Evolutionary conservation across 495 filamentous ascomycete genomes (phyloP), one percentile per base, ranked within the genome.

Genomic region (Pyrenopolyporus hunteri): DNA sequence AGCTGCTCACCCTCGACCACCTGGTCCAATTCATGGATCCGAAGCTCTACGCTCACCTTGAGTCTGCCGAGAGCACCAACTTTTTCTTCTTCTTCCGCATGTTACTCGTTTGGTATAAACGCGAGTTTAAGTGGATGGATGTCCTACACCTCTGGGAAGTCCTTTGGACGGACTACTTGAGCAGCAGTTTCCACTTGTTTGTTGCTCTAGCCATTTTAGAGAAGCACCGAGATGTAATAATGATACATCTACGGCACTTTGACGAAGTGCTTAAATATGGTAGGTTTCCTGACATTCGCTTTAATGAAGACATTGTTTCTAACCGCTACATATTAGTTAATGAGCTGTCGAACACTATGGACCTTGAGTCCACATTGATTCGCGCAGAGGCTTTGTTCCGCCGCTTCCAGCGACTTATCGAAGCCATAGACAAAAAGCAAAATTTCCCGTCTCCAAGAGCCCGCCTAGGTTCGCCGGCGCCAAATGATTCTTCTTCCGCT

Each of bases 31-130:
- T 98, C 46, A 92, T 98, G 87, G 94, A 98, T 63, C 93, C 94
- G 0, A 89, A 92, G 67, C 85, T 98, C 32, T 98, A 97, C 68
- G 76, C 90, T 7, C 94, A 98, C 69, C 82, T 98, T 0, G 85
- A 96, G 69, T 85, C 82, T 6, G 91, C 93, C 19, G 95, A 98
- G 59, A 91, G 87, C 65, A 98, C 94, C 14, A 98, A 98, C 74
- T 98, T 98, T 75, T 98, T 98, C 74, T 98, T 98, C 80, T 98
- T 98, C 80, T 98, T 98, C 83, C 87, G 94, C 19, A 97, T 97
- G 93, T 79, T 98, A 19, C 80, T 98, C 0, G 94, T 98, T 14
- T 98, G 93, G 93, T 98, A 93, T 74, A 98, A 98, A 76, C 89
- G 94, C 3, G 94, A 98, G 74, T 98, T 98, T 66, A 81, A 84